A percentile compares a stretch with the other conserved stretches of the same genome.
Evolutionary conservation across 108 stramenopile genomes (phyloP).

Genomic region (Mediolabrus comicus): DNA sequence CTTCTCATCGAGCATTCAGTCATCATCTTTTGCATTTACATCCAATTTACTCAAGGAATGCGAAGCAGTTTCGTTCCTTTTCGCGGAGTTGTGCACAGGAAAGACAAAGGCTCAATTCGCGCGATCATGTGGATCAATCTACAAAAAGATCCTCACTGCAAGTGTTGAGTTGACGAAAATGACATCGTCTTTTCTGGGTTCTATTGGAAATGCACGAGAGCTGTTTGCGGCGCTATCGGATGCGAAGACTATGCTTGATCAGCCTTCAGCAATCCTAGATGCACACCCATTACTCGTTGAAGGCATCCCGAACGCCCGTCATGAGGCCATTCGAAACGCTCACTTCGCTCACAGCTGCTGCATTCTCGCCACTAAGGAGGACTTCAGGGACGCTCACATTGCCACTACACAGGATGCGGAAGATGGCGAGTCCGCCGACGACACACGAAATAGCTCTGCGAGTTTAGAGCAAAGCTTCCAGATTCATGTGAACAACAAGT

Average conservation of each 20-base stretch:
- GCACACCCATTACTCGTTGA: constrained; percentile 46
- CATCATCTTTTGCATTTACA: constrained; percentile 39
- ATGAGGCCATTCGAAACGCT: constrained; percentile 66
- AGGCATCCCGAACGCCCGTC: constrained; percentile 63
- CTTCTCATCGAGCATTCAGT: constrained; percentile 28
- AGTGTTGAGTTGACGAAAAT: constrained; percentile 25
- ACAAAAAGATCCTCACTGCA: constrained; percentile 19
- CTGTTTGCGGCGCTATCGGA: constrained; percentile 53
- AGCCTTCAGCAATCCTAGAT: constrained; percentile 31
- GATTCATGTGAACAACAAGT: constrained; percentile 59
- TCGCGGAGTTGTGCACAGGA: constrained; percentile 36
- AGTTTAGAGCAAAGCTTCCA: constrained; percentile 57
- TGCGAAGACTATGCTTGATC: constrained; percentile 18
- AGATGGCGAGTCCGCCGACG: constrained; percentile 1
- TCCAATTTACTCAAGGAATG: constrained; percentile 32
- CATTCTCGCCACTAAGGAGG: constrained; percentile 46
- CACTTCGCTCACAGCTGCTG: constrained; percentile 60
- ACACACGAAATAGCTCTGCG: not conserved
- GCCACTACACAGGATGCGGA: constrained; percentile 6
- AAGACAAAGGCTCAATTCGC: constrained; percentile 19
- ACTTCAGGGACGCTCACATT: constrained; percentile 50
- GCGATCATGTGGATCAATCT: constrained; percentile 11
- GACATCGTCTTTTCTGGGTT: constrained; percentile 50
- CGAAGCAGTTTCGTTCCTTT: constrained; percentile 9
- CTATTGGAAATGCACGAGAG: constrained; percentile 68